These are phyloP conservation scores for Pleurotus ostreatus DNA, from an alignment of 768 basidiomycete genomes.

Conservation along the genomic window DNA sequence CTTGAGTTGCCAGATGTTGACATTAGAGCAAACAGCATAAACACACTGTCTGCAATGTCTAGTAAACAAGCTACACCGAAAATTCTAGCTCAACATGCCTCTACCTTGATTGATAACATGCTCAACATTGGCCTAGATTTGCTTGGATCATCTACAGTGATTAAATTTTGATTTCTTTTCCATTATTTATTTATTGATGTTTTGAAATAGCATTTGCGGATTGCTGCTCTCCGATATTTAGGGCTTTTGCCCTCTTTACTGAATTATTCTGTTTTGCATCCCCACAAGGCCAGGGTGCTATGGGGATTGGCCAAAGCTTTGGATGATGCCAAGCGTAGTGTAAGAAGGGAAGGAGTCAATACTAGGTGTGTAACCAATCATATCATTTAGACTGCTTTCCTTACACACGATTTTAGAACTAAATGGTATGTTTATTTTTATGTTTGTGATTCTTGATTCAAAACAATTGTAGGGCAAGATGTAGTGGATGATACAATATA, in stretches of 20 bases:
- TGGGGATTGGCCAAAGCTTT: constrained; percentile 70
- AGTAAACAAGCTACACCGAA: constrained; percentile 43
- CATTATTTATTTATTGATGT: background rate
- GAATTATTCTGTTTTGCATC: constrained; percentile 81
- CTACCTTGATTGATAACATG: constrained; percentile 66
- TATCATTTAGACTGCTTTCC: too few species aligned
- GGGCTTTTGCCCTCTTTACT: constrained; percentile 70
- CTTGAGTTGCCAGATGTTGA: constrained; percentile 72
- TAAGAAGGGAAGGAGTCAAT: constrained; percentile 87
- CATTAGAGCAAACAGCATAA: constrained; percentile 77
- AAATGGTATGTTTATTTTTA: too few species aligned
- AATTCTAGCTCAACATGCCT: constrained; percentile 63
- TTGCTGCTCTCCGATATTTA: constrained; percentile 71
- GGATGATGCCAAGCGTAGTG: constrained; percentile 85
- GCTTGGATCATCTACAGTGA: constrained; percentile 54
- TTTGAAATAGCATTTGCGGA: constrained; percentile 62
- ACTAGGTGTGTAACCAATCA: constrained; percentile 38
- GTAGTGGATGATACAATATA: too few species aligned
- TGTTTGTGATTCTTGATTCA: too few species aligned
- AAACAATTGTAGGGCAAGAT: too few species aligned
- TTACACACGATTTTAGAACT: too few species aligned
- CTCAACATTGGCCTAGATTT: constrained; percentile 53
- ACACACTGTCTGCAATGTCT: constrained; percentile 70
- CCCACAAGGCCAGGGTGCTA: constrained; percentile 69
- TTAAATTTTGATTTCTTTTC: constrained; percentile 12